Base-by-base conservation (phyloP, 257 asterid species). In the Petunia secreta region DNA sequence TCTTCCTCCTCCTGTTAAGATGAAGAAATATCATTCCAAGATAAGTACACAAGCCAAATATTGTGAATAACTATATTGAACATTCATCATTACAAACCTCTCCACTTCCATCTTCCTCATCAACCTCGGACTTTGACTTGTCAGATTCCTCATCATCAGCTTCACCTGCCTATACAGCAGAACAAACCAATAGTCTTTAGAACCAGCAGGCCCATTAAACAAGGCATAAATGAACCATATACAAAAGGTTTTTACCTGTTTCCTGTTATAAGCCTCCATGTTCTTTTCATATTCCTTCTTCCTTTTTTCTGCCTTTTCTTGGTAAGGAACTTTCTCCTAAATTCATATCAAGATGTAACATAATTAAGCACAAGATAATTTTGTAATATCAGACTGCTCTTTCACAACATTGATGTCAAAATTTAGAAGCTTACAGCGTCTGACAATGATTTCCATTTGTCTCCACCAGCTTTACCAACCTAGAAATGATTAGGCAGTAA, bases 391-490 rank as follows among this genome's bases (percentile, higher is more conserved):
- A 50, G 15, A 34, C 5, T n/a, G 43, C 97, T 55, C 41, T 16
- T 50, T 89, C 66, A 75, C 88, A 38, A 34, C 0, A 8, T 2
- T 15, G 5, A 2, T 11, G 0, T 2, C 2, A n/a, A 46, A 69
- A 2, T 1, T 1, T 1, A 48, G 36, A 16, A 36, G 50, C 94
- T 69, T 83, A 94, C 98, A 9, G 92, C 89, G 0, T 91, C 96
- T 0, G 97, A 64, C 77, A 94, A 0, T 13, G 91, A 89, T 79
- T 92, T 94, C 98, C 98, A 94, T 80, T 88, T 91, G 80, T 94
- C 97, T 16, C 98, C 97, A 6, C 95, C 97, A 11, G 97, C 98
- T 74, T 92, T 94, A 0, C 98, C 98, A 4, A 94, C 98, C 97
- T 94, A 44, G 4, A 54, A 14, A 36, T 11, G 68, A 37, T 39